Evolutionary conservation across 257 asterid genomes (phyloP), one percentile per base, ranked within the genome.

Genomic region (Solanum stenotomum): DNA sequence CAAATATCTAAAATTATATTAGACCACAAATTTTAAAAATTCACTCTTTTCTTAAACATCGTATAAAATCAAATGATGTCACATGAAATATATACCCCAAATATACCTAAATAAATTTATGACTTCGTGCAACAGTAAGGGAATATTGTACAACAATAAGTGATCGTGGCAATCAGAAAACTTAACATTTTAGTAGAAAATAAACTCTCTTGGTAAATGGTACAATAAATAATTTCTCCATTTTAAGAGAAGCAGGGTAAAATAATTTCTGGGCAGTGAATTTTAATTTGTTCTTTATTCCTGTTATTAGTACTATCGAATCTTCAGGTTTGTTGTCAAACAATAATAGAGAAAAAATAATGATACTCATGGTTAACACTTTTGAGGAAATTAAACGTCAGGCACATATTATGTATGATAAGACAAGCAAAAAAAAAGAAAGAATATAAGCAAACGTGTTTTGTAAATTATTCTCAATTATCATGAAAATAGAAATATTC

Each of bases 401-500:
- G 4, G 37, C 0, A 42, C 63, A 14, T 76, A 38, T 77, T 72
- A 8, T 23, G 13, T 87, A 0, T 72, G 89, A 86, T 70, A 72
- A 29, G 87, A 81, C 84, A 0, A 56, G 71, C 1, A 71, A 88
- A 85, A 59, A 59, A 65, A 33, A 85, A 16, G 1, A 16, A 15
- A 59, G 16, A 81, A 70, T 25, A 52, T 27, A 67, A 0, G 38
- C 67, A 27, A 38, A 34, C 88, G 67, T 67, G 35, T 78, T 8
- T 46, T 52, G 35, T 88, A 72, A 72, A 44, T 68, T 85, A 40
- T 70, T 76, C n/a, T 61, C 79, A 74, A 88, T 25, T 35, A 75
- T 83, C 87, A 34, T 52, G 74, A 61, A 87, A 84, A 84, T 10
- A 52, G 68, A 75, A 83, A 87, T 87, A 89, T 89, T 89, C 91